phyloP scores from a whole-genome alignment of 148 eudicot species.

The Silene conica region DNA sequence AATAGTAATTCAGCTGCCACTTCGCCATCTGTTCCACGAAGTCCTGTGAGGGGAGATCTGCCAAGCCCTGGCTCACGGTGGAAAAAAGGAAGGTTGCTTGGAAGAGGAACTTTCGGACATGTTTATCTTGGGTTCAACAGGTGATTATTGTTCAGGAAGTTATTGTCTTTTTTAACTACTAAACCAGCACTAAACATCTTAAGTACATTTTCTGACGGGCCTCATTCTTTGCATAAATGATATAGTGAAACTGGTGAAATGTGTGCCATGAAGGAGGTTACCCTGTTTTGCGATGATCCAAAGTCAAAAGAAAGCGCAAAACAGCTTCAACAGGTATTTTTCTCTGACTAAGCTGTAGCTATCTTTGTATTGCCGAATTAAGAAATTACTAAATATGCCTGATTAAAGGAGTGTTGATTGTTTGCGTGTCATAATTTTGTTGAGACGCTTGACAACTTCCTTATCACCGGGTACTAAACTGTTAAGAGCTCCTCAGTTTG shows the following conservation, averaged over 20 bases:
- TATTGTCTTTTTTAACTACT: neutral
- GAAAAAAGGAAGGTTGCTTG: conserved; percentile 89
- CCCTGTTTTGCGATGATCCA: conserved; percentile 87
- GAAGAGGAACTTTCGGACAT: conserved; percentile 97
- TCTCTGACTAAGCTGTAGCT: neutral
- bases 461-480: neutral
- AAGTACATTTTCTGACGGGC: conserved; percentile 12
- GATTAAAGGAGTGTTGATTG: neutral
- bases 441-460: neutral
- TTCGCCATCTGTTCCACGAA: conserved; percentile 78
- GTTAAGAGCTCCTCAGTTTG: neutral
- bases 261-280: conserved; percentile 99
- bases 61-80: conserved; percentile 76
- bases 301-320: conserved; percentile 96
- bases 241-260: conserved; percentile 91
- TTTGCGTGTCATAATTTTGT: neutral
- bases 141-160: conserved; percentile 25
- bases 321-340: conserved; percentile 80
- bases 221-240: conserved; percentile 12
- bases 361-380: neutral
- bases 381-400: neutral
- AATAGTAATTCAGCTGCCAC: conserved; percentile 77
- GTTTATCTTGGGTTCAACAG: conserved; percentile 95
- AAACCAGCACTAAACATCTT: neutral
- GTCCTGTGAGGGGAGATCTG: conserved; percentile 83